Percentiles rank a stretch among this genome's conserved stretches.
Conservation (phyloP, 805 yeast genomes). For the Metschnikowia colocasiae region DNA sequence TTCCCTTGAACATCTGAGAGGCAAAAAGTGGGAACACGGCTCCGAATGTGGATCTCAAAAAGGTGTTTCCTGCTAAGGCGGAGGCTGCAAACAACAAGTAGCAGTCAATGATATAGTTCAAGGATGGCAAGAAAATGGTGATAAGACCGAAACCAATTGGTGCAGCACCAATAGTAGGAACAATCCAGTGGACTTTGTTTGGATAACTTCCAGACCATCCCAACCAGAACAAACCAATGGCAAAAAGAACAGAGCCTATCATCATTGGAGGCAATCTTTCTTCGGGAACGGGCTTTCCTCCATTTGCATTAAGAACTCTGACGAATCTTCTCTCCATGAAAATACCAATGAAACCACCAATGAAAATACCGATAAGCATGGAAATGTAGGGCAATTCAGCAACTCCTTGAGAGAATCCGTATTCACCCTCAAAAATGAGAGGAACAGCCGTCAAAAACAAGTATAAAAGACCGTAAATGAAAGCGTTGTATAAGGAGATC, state of each 20-base stretch:
- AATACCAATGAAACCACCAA: constrained; percentile 55
- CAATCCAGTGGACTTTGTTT: constrained; percentile 21
- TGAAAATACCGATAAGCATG: constrained; percentile 61
- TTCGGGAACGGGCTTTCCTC: constrained; percentile 21
- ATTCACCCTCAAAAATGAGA: constrained; percentile 48
- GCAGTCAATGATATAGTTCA: constrained; percentile 69
- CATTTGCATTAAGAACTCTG: constrained; percentile 31
- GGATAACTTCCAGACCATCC: constrained; percentile 22
- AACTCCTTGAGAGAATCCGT: constrained; percentile 57
- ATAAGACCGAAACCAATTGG: constrained; percentile 53
- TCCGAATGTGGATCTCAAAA: constrained; percentile 65
- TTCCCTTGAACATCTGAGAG: constrained; percentile 59
- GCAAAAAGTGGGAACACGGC: constrained; percentile 70
- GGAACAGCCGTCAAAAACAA: constrained; percentile 74
- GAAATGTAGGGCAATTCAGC: constrained; percentile 79
- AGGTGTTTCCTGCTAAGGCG: constrained; percentile 45
- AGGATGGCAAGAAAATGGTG: constrained; percentile 62
- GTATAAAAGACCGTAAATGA: constrained; percentile 77
- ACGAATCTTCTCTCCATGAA: constrained; percentile 53
- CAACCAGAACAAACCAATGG: constrained; percentile 20
- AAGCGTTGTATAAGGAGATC: constrained; percentile 67
- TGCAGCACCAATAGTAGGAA: constrained; percentile 63
- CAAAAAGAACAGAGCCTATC: constrained; percentile 16
- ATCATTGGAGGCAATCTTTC: constrained; percentile 23
- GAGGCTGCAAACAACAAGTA: constrained; percentile 73